Base-by-base conservation (phyloP, 2,329 filamentous ascomycete genomes). In the Endocalyx cinctus region DNA sequence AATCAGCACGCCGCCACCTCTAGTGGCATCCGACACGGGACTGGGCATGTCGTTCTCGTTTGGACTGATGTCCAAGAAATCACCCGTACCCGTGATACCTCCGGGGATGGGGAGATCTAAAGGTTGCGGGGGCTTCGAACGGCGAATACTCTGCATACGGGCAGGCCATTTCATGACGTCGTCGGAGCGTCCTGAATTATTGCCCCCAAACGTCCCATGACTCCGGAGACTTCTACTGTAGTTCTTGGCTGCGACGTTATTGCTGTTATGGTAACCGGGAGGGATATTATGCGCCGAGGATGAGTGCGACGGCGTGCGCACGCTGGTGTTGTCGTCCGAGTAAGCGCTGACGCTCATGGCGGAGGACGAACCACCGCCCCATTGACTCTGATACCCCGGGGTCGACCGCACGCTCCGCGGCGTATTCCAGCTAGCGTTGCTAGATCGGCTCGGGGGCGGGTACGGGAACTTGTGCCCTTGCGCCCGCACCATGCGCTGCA, bases 291-390 rank as follows among this genome's bases (percentile, higher is more conserved):
- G n/a, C n/a, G n/a, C n/a, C 20, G 20, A n/a, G 20, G 22, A 16
- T 5, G 32, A 37, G 5, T 35, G 43, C 5, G 34, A 11, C 15
- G 39, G 32, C 3, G 45, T 31, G 1, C 39, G 17, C 19, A 43
- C 30, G 16, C 41, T 40, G 1, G 43, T 33, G 35, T 37, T 47
- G 35, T 56, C 52, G 25, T 55, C 52, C 10, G 54, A 52, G 35
- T 38, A 47, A 7, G 31, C 45, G 26, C 46, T 45, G n/a, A 49
- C 37, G 34, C 51, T 54, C 45, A 46, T 35, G 15, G 48, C 43
- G 14, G 48, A 52, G 14, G 48, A 52, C 5, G 47, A 53, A 8
- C 52, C 50, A 12, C 36, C 25, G 22, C 22, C 26, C n/a, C n/a
- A n/a, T n/a, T n/a, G n/a, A n/a, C n/a, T n/a, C n/a, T n/a, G n/a